Conservation (phyloP, 495 filamentous ascomycete genomes). For the Rostrohypoxylon terebratum region DNA sequence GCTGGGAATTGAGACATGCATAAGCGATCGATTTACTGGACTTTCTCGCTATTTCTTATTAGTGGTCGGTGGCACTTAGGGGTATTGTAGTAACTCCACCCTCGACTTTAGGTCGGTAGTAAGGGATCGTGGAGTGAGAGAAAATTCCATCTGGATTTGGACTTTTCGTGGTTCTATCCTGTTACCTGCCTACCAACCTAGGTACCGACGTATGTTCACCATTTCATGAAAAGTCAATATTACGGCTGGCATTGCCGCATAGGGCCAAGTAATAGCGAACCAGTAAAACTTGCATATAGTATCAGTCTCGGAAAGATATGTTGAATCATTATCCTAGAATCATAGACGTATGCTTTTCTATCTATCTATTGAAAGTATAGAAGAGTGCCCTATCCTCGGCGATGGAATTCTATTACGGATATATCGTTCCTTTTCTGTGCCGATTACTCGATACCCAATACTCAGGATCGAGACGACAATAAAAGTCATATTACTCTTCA, state of each 20-base stretch:
- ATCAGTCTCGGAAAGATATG: not conserved
- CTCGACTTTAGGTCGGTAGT: not conserved
- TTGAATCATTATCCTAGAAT: not conserved
- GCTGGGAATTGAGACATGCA: conserved; percentile 12
- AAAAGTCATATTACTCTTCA: not conserved
- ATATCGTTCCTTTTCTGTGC: not conserved
- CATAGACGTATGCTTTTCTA: not conserved
- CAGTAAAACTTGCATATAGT: not conserved
- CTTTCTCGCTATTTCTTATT: not conserved
- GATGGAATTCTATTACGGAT: not conserved
- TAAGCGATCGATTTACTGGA: not conserved
- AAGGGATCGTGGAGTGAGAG: not conserved
- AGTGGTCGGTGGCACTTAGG: conserved; percentile 1
- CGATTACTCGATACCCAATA: not conserved
- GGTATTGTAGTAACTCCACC: not conserved
- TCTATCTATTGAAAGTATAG: not conserved
- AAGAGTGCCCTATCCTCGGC: not conserved
- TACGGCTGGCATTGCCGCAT: not conserved
- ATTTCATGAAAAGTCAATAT: not conserved
- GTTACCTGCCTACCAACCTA: not conserved
- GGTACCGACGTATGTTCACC: not conserved
- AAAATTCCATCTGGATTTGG: not conserved
- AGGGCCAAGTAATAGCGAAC: not conserved
- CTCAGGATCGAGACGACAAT: not conserved
- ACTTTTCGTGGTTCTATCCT: not conserved